Percentiles rank a stretch among this genome's conserved stretches.
These are phyloP conservation scores for Fusarium illudens DNA, from an alignment of 2,329 filamentous ascomycete genomes.

Conservation along the genomic window DNA sequence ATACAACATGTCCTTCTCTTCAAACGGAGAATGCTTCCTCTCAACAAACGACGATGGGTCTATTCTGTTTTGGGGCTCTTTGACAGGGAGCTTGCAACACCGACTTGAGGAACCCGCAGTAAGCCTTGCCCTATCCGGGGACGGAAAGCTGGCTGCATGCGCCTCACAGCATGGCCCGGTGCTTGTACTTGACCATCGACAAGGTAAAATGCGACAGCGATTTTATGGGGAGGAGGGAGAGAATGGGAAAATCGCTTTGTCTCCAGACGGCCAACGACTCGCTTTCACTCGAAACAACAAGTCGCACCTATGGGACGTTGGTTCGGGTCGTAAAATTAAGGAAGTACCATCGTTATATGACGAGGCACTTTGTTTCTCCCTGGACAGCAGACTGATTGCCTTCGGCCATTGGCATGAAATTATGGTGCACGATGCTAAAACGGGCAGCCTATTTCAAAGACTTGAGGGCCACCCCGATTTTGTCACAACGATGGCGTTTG, in stretches of 20 bases:
- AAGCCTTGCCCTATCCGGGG: neutral
- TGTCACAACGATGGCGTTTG: neutral
- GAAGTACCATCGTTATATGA: neutral
- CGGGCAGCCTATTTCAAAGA: neutral
- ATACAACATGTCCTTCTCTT: neutral
- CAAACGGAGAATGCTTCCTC: neutral
- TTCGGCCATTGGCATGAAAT: neutral
- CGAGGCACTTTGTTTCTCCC: neutral
- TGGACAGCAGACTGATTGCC: neutral
- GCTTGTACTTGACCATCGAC: neutral
- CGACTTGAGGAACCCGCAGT: no score
- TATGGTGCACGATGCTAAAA: neutral
- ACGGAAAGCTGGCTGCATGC: neutral
- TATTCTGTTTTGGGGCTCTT: neutral
- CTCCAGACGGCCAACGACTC: neutral
- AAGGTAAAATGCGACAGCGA: neutral
- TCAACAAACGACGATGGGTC: fast-evolving
- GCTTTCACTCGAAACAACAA: neutral
- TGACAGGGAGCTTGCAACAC: neutral
- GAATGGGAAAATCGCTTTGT: neutral
- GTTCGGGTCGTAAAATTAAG: neutral
- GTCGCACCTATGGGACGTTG: neutral
- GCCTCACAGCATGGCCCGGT: no score
- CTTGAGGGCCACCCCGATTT: neutral
- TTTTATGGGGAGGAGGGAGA: neutral